phyloP scores from a whole-genome alignment of 1,284 basidiomycete species.

The Ustilago xerochloae region DNA sequence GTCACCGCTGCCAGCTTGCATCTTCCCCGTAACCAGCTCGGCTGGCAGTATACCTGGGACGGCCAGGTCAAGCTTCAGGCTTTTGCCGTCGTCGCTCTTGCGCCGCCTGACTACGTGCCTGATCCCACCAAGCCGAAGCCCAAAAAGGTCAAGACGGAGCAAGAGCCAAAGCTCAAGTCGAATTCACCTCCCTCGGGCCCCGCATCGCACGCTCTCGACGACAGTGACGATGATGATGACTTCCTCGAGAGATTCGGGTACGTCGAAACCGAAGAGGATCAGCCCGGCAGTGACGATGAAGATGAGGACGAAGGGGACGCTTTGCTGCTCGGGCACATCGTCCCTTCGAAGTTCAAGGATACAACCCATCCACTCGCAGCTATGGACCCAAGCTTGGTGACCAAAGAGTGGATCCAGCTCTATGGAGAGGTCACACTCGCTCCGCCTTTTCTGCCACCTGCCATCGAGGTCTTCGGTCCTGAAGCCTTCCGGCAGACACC shows the following conservation, averaged over 20 bases:
- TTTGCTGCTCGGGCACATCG: slow-evolving; percentile 29
- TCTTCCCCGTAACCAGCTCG: slow-evolving; percentile 1
- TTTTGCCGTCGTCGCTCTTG: slow-evolving; percentile 25
- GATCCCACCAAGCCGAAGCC: neutral
- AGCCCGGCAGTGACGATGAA: neutral
- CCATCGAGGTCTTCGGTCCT: slow-evolving; percentile 17
- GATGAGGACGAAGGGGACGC: slow-evolving; percentile 12
- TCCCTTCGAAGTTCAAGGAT: slow-evolving; percentile 36
- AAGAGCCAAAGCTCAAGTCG: too few relatives aligned
- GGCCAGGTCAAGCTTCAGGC: slow-evolving; percentile 18
- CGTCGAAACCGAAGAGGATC: neutral
- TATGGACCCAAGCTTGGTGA: slow-evolving; percentile 20
- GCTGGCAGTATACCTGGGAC: neutral
- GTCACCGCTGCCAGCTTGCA: neutral
- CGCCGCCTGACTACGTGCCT: slow-evolving; percentile 19
- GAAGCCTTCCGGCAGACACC: slow-evolving; percentile 4
- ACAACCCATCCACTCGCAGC: slow-evolving; percentile 18
- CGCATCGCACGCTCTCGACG: too few relatives aligned
- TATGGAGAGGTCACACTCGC: slow-evolving; percentile 43
- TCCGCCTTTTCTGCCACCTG: slow-evolving; percentile 38
- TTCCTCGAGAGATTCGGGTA: too few relatives aligned
- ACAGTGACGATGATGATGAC: neutral
- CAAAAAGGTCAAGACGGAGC: neutral
- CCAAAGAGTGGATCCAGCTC: slow-evolving; percentile 40
- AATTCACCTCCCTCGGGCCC: too few relatives aligned